Evolutionary conservation across 257 asterid species (phyloP).

Genomic region (Lantana camara): DNA sequence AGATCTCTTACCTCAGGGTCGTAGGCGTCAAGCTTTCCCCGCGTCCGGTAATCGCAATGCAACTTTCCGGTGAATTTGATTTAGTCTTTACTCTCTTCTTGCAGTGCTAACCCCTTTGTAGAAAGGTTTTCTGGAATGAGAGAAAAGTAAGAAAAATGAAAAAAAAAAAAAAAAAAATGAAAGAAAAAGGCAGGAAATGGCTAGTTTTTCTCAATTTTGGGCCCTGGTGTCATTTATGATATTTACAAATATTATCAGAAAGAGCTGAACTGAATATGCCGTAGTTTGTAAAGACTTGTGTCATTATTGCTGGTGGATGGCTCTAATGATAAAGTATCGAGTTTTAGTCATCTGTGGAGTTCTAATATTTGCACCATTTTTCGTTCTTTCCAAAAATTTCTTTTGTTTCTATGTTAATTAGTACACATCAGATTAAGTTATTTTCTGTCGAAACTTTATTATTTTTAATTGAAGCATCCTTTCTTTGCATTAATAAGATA

Average conservation of each 20-base stretch:
- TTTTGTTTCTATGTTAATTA: too few relatives aligned
- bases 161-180: too few relatives aligned
- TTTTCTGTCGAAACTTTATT: too few relatives aligned
- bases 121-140: too few relatives aligned
- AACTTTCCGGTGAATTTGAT: constrained; percentile 55
- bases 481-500: too few relatives aligned
- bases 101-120: constrained; percentile 3
- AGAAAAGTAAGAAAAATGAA: neutral
- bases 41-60: constrained; percentile 92
- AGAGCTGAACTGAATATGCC: neutral
- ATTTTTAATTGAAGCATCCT: too few relatives aligned
- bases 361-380: too few relatives aligned
- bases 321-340: neutral
- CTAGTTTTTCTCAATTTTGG: neutral
- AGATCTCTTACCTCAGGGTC: constrained; percentile 61
- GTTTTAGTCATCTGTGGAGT: neutral
- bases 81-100: neutral
- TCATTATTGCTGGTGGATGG: neutral
- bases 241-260: neutral
- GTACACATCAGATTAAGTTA: too few relatives aligned
- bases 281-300: neutral
- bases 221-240: neutral
- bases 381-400: too few relatives aligned
- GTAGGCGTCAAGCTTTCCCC: constrained; percentile 92
- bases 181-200: neutral